Conservation (phyloP, 73 alveolate genomes). For the Paramecium pentaurelia region DNA sequence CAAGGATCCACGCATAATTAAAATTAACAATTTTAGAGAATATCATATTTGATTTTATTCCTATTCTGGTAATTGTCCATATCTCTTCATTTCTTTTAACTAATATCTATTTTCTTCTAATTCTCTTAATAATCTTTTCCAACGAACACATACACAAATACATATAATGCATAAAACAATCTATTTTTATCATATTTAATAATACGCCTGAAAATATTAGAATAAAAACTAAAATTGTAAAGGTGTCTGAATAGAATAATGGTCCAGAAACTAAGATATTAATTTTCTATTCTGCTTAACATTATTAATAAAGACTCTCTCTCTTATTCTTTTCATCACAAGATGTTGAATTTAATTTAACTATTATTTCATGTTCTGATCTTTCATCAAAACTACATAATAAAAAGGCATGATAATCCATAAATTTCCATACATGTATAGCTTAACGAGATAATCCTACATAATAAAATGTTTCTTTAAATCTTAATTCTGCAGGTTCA, state of each 20-base stretch:
- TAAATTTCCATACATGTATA: not conserved
- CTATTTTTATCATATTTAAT: not conserved
- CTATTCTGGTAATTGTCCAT: not conserved
- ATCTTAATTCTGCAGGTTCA: not conserved
- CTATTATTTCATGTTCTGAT: not conserved
- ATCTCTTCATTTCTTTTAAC: not conserved
- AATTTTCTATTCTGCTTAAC: not conserved
- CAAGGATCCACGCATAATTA: constrained; percentile 16
- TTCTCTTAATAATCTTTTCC: not conserved
- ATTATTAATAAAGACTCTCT: not conserved
- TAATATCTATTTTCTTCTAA: not conserved
- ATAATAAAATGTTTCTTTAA: not conserved
- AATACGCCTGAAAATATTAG: not conserved
- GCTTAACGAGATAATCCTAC: not conserved
- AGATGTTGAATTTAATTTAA: not conserved
- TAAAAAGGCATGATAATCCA: not conserved
- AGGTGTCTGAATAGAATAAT: not conserved
- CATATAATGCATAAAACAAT: not conserved
- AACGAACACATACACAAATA: not conserved
- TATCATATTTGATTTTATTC: not conserved
- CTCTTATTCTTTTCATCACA: not conserved
- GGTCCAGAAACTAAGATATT: not conserved
- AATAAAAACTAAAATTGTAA: not conserved
- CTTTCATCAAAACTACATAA: not conserved
- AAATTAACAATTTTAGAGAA: constrained; percentile 18